Conservation (phyloP, 306 rosid species). For the Lathyrus tuberosus region DNA sequence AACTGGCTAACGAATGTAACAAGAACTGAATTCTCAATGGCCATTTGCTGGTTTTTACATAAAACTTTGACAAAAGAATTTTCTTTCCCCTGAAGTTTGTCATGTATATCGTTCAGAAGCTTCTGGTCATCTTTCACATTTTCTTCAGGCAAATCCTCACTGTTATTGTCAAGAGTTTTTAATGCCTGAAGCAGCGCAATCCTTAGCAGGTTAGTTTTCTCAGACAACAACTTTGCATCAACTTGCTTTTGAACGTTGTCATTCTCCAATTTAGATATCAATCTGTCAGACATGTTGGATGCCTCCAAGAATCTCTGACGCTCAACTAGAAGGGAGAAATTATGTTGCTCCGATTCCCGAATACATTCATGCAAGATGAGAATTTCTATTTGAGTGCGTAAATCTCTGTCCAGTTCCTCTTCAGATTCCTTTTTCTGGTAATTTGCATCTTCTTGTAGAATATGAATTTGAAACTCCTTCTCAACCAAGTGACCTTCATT, state of each 20-base stretch:
- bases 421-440: constrained; percentile 66
- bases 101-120: constrained; percentile 53
- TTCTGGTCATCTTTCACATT: constrained; percentile 49
- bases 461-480: constrained; percentile 59
- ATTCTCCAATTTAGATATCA: constrained; percentile 65
- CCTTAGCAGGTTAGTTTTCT: constrained; percentile 55
- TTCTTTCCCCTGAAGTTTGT: constrained; percentile 55
- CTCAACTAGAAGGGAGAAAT: constrained; percentile 56
- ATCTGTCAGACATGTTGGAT: constrained; percentile 54
- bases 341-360: constrained; percentile 60
- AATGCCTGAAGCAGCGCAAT: constrained; percentile 62
- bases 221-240: constrained; percentile 51
- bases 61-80: constrained; percentile 41
- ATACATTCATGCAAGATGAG: constrained; percentile 69
- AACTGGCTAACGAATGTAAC: constrained; percentile 63
- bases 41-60: constrained; percentile 57
- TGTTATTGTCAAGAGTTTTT: constrained; percentile 50
- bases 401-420: constrained; percentile 62
- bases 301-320: constrained; percentile 66
- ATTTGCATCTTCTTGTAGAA: constrained; percentile 60
- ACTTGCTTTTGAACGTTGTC: constrained; percentile 51
- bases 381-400: constrained; percentile 59
- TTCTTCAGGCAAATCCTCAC: constrained; percentile 36
- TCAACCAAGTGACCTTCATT: constrained; percentile 57
- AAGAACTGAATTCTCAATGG: constrained; percentile 73